Evolutionary conservation across 2,329 filamentous ascomycete genomes (phyloP), one percentile per base, ranked within the genome.

Genomic region (Purpureocillium takamizusanense): DNA sequence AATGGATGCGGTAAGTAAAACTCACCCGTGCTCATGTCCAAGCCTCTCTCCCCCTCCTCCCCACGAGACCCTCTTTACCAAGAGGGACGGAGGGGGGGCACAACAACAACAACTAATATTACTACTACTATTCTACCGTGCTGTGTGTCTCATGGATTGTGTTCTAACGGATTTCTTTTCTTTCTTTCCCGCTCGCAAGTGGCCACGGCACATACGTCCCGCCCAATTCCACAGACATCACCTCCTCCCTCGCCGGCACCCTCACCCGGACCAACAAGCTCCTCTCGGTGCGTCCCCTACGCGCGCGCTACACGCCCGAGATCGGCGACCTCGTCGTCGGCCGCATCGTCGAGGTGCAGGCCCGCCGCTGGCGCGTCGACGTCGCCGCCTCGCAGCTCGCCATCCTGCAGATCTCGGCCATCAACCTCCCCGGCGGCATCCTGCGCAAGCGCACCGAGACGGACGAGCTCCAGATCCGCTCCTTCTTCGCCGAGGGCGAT

Each of bases 401-500:
- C 4, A 76, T 81, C 34, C 72, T 98, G 9, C 86, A 88, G 14
- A 78, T 98, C 32, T 86, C 80, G 38, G 83, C 84, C 44, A 97
- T 98, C 63, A 98, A 98, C 58, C 69, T 98, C 3, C 92, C 92
- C 0, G 92, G 92, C 40, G 92, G 92, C 27, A 94, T 95, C 47
- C 70, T 95, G 52, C 78, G 92, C 42, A 85, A 90, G 56, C 75
- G 92, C 47, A 98, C 92, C 21, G 89, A 90, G 54, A 94, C 92
- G 13, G 92, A 98, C 61, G 92, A 97, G 67, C 72, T 98, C 52
- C 92, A 97, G 63, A 97, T 98, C 62, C 79, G 92, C 36, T 86
- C 81, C n/a, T 98, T 95, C 63, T 97, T 98, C 66, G 81, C 83
- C 39, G 92, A 98, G 62, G 92, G 92, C 11, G 92, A 98, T 58